These are phyloP conservation scores for Fusarium continuum DNA, from an alignment of 2,329 filamentous ascomycete species.

Conservation along the genomic window DNA sequence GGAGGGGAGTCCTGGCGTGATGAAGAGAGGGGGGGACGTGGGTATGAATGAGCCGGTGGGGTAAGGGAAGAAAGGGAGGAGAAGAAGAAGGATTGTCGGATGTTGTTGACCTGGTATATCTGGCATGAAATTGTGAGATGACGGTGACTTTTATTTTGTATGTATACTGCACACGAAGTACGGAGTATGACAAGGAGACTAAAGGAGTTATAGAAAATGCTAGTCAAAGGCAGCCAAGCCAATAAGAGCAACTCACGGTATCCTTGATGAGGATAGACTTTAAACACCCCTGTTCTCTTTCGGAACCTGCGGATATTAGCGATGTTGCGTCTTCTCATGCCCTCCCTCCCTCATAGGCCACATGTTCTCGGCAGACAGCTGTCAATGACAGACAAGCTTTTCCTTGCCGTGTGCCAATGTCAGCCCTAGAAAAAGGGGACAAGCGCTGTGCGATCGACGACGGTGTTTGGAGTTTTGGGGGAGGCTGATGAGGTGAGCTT, in stretches of 20 bases:
- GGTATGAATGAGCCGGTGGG: too few species aligned
- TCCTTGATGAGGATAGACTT: background rate
- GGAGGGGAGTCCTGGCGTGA: background rate
- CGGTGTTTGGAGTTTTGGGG: background rate
- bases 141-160: too few species aligned
- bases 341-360: background rate
- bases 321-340: background rate
- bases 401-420: background rate
- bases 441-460: background rate
- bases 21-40: background rate
- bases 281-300: background rate
- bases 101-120: too few species aligned
- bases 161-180: too few species aligned
- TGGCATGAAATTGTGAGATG: too few species aligned
- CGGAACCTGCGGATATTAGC: conserved; percentile 27
- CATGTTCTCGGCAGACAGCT: background rate
- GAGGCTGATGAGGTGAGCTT: background rate
- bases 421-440: conserved; percentile 29
- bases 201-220: too few species aligned
- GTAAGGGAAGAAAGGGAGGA: background rate
- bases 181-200: too few species aligned
- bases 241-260: background rate
- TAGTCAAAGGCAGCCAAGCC: too few species aligned
- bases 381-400: conserved; percentile 24
- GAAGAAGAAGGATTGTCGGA: too few species aligned